These are phyloP conservation scores for Piper betle DNA, from an alignment of 164 flowering plant species.

Conservation along the genomic window DNA sequence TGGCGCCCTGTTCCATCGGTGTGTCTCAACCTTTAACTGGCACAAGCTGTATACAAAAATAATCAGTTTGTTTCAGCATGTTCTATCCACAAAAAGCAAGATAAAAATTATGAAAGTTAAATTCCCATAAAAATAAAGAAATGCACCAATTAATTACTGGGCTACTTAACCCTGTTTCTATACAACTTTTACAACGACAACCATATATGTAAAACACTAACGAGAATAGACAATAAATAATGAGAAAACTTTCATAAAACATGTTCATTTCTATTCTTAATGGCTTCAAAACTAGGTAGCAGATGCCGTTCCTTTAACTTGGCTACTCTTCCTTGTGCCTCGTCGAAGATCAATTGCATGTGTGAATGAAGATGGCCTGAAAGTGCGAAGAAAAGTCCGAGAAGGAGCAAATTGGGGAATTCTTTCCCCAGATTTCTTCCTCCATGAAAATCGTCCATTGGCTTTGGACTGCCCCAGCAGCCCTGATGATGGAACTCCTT, in stretches of 20 bases:
- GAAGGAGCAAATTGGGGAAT: conserved; percentile 35
- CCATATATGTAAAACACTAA: background rate
- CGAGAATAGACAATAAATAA: conserved; percentile 1
- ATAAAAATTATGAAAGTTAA: no score
- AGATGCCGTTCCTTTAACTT: conserved; percentile 30
- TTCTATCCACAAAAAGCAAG: no score
- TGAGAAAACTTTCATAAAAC: no score
- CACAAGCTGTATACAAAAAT: no score
- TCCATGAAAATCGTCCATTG: conserved; percentile 27
- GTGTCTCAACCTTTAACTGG: no score
- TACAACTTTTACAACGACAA: no score
- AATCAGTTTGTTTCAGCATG: no score
- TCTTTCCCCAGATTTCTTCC: conserved; percentile 25
- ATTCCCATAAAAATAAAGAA: no score
- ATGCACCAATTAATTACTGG: no score
- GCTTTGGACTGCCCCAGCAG: conserved; percentile 21
- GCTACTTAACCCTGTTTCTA: no score
- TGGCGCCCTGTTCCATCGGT: no score
- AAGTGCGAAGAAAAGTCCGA: conserved; percentile 26
- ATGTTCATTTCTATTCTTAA: no score
- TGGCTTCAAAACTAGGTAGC: conserved; percentile 35
- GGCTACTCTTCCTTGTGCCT: conserved; percentile 3
- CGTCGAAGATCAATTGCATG: conserved; percentile 29
- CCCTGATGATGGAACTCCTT: conserved; percentile 18
- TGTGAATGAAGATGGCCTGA: conserved; percentile 38